Conservation (phyloP, 2,329 filamentous ascomycete species). For the Xylariaceae sp. region DNA sequence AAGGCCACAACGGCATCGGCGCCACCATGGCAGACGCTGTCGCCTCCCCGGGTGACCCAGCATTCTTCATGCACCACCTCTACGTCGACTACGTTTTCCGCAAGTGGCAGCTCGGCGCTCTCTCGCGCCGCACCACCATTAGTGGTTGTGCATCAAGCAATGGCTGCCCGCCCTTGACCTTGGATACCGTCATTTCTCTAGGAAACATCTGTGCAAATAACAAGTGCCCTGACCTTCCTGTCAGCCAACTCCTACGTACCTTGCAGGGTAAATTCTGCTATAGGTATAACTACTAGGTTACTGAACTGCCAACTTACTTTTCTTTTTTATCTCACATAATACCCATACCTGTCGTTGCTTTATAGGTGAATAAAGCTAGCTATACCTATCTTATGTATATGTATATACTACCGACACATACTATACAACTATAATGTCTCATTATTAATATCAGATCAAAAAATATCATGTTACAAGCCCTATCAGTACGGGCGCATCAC, state of each 20-base stretch:
- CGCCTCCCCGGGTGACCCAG: slow-evolving; percentile 29
- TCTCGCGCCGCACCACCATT: slow-evolving; percentile 24
- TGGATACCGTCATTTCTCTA: slow-evolving; percentile 28
- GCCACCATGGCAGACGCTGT: slow-evolving; percentile 32
- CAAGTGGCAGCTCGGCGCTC: slow-evolving; percentile 27
- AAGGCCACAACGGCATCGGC: slow-evolving; percentile 33
- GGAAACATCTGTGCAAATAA: slow-evolving; percentile 23
- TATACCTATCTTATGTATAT: too few relatives aligned
- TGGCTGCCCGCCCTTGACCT: slow-evolving; percentile 26
- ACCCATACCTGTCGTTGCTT: too few relatives aligned
- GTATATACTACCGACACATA: too few relatives aligned
- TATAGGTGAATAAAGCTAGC: too few relatives aligned
- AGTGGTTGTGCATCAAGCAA: slow-evolving; percentile 27
- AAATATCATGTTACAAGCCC: too few relatives aligned
- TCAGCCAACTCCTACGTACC: slow-evolving; percentile 26
- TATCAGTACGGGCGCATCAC: too few relatives aligned
- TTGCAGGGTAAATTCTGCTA: slow-evolving; percentile 27
- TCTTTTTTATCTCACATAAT: too few relatives aligned
- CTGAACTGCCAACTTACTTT: too few relatives aligned
- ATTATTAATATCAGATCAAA: too few relatives aligned
- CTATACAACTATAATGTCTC: too few relatives aligned
- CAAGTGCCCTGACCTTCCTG: slow-evolving; percentile 28
- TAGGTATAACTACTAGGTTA: slow-evolving; percentile 29
- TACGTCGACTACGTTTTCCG: slow-evolving; percentile 30
- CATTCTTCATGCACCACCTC: slow-evolving; percentile 35